These are phyloP conservation scores for Vigna radiata DNA, from an alignment of 306 rosid species.

Conservation along the genomic window DNA sequence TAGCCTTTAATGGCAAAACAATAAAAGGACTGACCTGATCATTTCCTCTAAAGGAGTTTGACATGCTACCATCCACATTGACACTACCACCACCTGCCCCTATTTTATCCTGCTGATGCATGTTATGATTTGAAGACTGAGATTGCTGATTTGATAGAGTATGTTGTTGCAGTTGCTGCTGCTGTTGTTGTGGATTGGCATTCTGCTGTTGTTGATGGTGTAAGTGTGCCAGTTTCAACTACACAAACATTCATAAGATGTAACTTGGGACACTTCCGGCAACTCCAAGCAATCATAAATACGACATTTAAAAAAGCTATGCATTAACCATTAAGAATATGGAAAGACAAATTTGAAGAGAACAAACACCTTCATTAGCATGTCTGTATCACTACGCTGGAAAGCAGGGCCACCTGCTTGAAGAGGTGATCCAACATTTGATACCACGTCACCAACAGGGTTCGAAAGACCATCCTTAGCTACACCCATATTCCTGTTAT, in stretches of 20 bases:
- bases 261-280: slow-evolving; percentile 10
- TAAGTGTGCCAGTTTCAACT: slow-evolving; percentile 88
- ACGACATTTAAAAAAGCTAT: slow-evolving; percentile 22
- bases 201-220: slow-evolving; percentile 79
- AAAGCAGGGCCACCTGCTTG: slow-evolving; percentile 79
- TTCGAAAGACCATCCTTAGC: slow-evolving; percentile 82
- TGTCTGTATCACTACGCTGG: slow-evolving; percentile 79
- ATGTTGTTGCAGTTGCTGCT: slow-evolving; percentile 83
- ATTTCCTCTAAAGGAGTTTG: slow-evolving; percentile 93
- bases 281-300: slow-evolving; percentile 15
- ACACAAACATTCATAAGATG: slow-evolving; percentile 44
- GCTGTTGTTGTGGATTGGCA: slow-evolving; percentile 76
- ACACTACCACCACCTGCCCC: slow-evolving; percentile 78
- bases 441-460: slow-evolving; percentile 80
- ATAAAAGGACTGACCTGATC: slow-evolving; percentile 82
- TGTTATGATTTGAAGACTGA: slow-evolving; percentile 75
- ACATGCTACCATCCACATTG: slow-evolving; percentile 84
- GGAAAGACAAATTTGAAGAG: slow-evolving; percentile 32
- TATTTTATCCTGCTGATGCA: slow-evolving; percentile 90
- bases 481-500: slow-evolving; percentile 61
- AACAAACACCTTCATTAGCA: slow-evolving; percentile 77
- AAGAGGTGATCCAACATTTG: slow-evolving; percentile 87
- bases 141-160: slow-evolving; percentile 88
- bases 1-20: not conserved
- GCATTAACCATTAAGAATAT: slow-evolving; percentile 30